These are phyloP conservation scores for Tuber brumale DNA, from an alignment of 495 filamentous ascomycete species.

Conservation along the genomic window DNA sequence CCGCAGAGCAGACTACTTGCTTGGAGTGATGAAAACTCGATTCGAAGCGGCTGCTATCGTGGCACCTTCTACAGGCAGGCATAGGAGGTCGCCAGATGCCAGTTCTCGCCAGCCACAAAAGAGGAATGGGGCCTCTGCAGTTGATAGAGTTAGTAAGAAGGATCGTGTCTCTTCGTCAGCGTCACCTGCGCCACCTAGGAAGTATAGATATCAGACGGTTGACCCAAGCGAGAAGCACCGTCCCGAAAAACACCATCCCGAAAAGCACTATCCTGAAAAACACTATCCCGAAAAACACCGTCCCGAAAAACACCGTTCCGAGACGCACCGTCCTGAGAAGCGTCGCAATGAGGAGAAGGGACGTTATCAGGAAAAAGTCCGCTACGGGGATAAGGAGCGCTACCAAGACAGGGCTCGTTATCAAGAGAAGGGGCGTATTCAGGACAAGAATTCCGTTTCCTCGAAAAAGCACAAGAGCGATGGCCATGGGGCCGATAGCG, in stretches of 20 bases:
- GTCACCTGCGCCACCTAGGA: conserved; percentile 52
- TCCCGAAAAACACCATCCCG: not conserved
- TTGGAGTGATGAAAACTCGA: conserved; percentile 73
- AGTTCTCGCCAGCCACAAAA: conserved; percentile 28
- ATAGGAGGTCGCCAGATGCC: conserved; percentile 49
- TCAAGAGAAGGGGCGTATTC: conserved; percentile 38
- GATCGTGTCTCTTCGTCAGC: conserved; percentile 52
- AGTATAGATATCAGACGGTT: conserved; percentile 45
- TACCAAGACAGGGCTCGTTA: conserved; percentile 40
- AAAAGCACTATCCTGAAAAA: not conserved
- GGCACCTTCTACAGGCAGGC: conserved; percentile 32
- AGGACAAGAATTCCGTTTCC: not conserved
- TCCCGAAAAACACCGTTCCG: conserved; percentile 18
- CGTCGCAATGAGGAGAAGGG: not conserved
- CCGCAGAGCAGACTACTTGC: conserved; percentile 84
- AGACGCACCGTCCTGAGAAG: conserved; percentile 41
- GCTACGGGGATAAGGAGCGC: conserved; percentile 41
- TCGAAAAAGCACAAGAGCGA: conserved; percentile 20
- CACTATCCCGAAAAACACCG: conserved; percentile 18
- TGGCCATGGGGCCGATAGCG: conserved; percentile 33
- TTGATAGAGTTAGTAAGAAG: conserved; percentile 43
- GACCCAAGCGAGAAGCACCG: conserved; percentile 22
- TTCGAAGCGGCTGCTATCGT: conserved; percentile 24
- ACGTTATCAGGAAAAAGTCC: conserved; percentile 45
- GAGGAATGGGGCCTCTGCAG: conserved; percentile 34